Evolutionary conservation across 192 early-diverging fungal genomes (phyloP), one percentile per base, ranked within the genome.

Genomic region (Thamnidium elegans): DNA sequence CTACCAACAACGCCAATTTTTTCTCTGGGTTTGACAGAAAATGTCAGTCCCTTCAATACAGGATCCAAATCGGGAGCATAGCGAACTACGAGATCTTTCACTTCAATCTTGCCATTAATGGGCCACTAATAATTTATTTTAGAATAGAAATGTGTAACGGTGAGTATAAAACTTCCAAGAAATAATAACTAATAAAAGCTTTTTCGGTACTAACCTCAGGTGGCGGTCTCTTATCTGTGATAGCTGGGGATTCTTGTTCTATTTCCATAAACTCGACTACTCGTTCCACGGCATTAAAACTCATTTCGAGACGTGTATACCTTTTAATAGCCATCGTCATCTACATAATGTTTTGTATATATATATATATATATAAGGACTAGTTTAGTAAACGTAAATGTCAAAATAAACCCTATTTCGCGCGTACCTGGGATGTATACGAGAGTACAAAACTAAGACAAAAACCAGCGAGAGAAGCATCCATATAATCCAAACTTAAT

Each of bases 1-100:
- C 94, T 68, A 11, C 95, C 95, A 13, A 95, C 93, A 14, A 98
- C 87, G n/a, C 94, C 96, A 75, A 98, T 92, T 71, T 93, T 95
- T 71, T 85, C 83, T 26, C 74, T 65, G 1, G 86, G 76, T 0
- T 77, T 70, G 46, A 94, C 85, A 2, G 42, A 43, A 55, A 95
- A 84, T 4, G 83, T 83, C 30, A 99, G 74, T 19, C 78, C 71
- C 52, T 87, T 90, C 13, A 98, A 79, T 1, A 96, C 94, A 5
- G 84, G 88, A 14, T 81, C 79, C 8, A 73, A 53, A 9, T 87
- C 87, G 31, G 85, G 81, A 2, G 88, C 83, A 62, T 99, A 97
- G 56, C 86, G 83, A 60, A 95, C 78, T 6, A 83, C 76, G 7
- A 99, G 75, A 50, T 90, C 74, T 36, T 78, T 67, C 34, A 95